These are phyloP conservation scores for Eimeria praecox DNA, from an alignment of 169 alveolate genomes.

Conservation along the genomic window DNA sequence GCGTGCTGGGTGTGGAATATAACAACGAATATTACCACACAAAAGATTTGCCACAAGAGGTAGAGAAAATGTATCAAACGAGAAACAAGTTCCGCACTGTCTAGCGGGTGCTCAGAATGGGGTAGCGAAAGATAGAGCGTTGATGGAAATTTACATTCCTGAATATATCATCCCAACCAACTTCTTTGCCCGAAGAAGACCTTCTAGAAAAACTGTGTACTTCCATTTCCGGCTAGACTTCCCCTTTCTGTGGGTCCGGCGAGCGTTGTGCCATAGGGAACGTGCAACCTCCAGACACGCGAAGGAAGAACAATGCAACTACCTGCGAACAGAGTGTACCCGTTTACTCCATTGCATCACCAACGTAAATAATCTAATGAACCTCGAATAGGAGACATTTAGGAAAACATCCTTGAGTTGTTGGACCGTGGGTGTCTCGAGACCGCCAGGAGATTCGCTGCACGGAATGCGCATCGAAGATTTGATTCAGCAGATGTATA, in stretches of 20 bases:
- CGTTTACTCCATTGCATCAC: neutral
- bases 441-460: neutral
- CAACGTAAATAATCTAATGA: neutral
- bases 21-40: neutral
- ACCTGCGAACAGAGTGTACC: neutral
- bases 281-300: neutral
- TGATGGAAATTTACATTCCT: conserved; percentile 13
- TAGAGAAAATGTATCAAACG: neutral
- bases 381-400: neutral
- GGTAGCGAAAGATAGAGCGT: neutral
- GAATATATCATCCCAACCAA: conserved; percentile 78
- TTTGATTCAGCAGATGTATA: neutral
- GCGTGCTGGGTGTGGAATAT: neutral
- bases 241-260: neutral
- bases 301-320: neutral
- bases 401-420: neutral
- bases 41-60: neutral
- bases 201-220: conserved; percentile 18
- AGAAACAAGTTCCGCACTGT: neutral
- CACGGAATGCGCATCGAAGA: neutral
- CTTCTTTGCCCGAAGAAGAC: conserved; percentile 32
- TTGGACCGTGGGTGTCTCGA: neutral
- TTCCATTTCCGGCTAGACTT: neutral
- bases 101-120: neutral
- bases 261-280: neutral